These are phyloP conservation scores for Suillus clintonianus DNA, from an alignment of 768 basidiomycete species.

Conservation along the genomic window DNA sequence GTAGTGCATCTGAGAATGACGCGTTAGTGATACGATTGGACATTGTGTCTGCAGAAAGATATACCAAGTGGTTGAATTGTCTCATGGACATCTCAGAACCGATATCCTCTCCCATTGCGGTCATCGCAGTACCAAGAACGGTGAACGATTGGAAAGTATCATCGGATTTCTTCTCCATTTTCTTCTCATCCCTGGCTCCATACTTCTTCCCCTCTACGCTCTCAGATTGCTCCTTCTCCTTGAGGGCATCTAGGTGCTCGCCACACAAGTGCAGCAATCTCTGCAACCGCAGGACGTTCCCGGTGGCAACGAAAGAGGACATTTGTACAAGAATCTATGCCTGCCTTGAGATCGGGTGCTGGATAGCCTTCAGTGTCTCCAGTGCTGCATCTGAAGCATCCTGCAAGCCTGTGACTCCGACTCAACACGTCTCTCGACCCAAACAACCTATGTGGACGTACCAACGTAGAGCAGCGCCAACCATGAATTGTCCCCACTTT, in stretches of 20 bases:
- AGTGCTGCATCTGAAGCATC: slow-evolving; percentile 93
- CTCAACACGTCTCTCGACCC: slow-evolving; percentile 10
- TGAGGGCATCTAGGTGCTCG: slow-evolving; percentile 71
- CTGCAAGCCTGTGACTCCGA: slow-evolving; percentile 67
- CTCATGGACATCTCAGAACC: slow-evolving; percentile 97
- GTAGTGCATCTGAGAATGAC: slow-evolving; percentile 86
- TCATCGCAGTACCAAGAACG: slow-evolving; percentile 89
- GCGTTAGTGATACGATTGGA: slow-evolving; percentile 14
- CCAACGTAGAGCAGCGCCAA: slow-evolving; percentile 90
- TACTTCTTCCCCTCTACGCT: slow-evolving; percentile 27
- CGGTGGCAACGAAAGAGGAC: slow-evolving; percentile 93
- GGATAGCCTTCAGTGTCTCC: slow-evolving; percentile 90
- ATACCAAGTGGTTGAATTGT: slow-evolving; percentile 94
- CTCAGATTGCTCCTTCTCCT: slow-evolving; percentile 37
- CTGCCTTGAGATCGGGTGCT: slow-evolving; percentile 88
- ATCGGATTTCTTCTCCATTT: slow-evolving; percentile 43
- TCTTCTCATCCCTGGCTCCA: slow-evolving; percentile 52
- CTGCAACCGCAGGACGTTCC: slow-evolving; percentile 93
- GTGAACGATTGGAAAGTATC: slow-evolving; percentile 92
- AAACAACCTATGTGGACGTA: slow-evolving; percentile 35
- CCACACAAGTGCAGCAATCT: slow-evolving; percentile 90
- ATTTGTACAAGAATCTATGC: slow-evolving; percentile 91
- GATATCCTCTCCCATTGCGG: slow-evolving; percentile 98
- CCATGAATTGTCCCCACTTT: slow-evolving; percentile 94
- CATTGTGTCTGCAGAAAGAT: slow-evolving; percentile 22